Evolutionary conservation across 164 flowering plant species (phyloP).

Genomic region (Magnolia officinalis): DNA sequence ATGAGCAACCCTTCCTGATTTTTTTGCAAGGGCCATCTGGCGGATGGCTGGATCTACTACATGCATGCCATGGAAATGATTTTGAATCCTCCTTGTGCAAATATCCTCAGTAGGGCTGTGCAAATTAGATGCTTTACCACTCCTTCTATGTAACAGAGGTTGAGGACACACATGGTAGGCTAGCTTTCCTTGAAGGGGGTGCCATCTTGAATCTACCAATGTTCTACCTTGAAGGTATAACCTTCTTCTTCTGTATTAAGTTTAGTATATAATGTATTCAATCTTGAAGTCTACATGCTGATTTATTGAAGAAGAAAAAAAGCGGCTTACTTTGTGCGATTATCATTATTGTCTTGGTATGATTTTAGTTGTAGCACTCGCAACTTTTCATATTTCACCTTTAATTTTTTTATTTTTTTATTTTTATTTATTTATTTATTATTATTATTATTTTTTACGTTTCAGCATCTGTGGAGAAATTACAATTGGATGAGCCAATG

Average conservation of each 20-base stretch:
- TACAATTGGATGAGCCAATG: too few relatives aligned
- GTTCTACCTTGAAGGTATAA: conserved; percentile 72
- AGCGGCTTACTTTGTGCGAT: too few relatives aligned
- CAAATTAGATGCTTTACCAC: conserved; percentile 14
- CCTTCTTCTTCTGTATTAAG: not conserved
- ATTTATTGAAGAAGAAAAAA: too few relatives aligned
- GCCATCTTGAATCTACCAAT: conserved; percentile 63
- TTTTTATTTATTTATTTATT: too few relatives aligned
- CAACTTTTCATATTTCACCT: too few relatives aligned
- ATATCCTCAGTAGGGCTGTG: not conserved
- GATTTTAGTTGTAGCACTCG: too few relatives aligned
- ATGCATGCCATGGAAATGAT: not conserved
- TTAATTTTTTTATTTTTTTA: too few relatives aligned
- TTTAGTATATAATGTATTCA: too few relatives aligned
- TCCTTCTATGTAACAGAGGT: conserved; percentile 52
- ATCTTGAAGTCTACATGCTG: not conserved
- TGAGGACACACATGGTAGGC: conserved; percentile 73
- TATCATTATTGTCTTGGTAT: too few relatives aligned
- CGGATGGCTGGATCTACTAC: not conserved
- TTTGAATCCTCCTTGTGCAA: not conserved
- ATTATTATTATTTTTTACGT: too few relatives aligned
- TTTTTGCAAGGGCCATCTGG: not conserved
- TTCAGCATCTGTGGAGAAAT: too few relatives aligned
- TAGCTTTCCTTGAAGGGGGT: conserved; percentile 75
- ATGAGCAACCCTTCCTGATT: not conserved